phyloP scores from a whole-genome alignment of 164 flowering plant species.

The Aristolochia fimbriata region DNA sequence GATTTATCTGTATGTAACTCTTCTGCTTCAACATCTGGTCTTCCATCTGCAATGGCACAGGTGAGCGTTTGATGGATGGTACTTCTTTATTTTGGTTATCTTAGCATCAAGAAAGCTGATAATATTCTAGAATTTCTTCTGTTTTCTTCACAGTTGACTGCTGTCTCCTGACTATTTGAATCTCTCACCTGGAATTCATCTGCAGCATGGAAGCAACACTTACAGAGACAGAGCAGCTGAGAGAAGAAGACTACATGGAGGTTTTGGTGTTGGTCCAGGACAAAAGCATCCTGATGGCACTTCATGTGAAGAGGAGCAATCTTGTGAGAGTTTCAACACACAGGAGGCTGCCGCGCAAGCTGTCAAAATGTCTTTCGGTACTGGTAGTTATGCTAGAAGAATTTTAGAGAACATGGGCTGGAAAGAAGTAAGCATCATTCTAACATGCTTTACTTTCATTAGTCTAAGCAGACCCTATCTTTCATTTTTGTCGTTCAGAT shows the following conservation, averaged over 20 bases:
- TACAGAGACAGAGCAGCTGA: conserved; percentile 95
- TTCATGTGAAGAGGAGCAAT: conserved; percentile 8
- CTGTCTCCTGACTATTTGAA: no score
- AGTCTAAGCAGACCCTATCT: not conserved
- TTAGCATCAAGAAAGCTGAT: no score
- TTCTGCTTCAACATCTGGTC: not conserved
- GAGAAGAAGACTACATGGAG: conserved; percentile 83
- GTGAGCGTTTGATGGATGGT: not conserved
- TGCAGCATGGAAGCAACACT: conserved; percentile 23
- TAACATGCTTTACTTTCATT: not conserved
- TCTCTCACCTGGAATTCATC: not conserved
- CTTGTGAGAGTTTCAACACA: conserved; percentile 22
- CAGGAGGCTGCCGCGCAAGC: conserved; percentile 71
- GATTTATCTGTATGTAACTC: not conserved
- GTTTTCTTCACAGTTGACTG: no score
- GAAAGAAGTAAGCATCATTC: conserved; percentile 59
- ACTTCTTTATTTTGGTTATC: not conserved
- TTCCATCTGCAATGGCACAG: not conserved
- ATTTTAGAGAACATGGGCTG: conserved; percentile 91
- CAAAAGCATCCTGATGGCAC: conserved; percentile 36
- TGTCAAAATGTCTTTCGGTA: conserved; percentile 66
- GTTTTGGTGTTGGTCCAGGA: conserved; percentile 86
- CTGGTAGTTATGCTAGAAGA: conserved; percentile 74
- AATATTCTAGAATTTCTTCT: no score
- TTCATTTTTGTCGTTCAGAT: not conserved